A percentile compares a stretch with the other conserved stretches of the same genome.
These are phyloP conservation scores for Chytridium lagenaria DNA, from an alignment of 371 early-diverging fungal species.

Conservation along the genomic window DNA sequence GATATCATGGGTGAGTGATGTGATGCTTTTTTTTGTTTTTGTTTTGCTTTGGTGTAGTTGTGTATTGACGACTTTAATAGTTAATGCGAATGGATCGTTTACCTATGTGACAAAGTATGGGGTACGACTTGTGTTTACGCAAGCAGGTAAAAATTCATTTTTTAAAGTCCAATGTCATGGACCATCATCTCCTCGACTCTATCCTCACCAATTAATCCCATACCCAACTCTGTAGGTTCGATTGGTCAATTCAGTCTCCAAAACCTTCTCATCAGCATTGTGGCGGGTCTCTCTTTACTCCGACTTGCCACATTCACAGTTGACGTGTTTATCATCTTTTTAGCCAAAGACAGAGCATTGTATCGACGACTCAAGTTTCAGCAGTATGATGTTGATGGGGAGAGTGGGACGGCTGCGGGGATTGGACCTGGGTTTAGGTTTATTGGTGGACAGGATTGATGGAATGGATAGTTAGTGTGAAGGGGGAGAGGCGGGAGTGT, in stretches of 20 bases:
- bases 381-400: neutral
- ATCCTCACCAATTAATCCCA: no score
- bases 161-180: no score
- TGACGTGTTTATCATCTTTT: constrained; percentile 57
- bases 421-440: neutral
- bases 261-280: constrained; percentile 57
- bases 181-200: no score
- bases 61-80: no score
- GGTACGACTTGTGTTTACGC: constrained; percentile 57
- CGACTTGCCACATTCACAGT: constrained; percentile 59
- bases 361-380: constrained; percentile 53
- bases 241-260: constrained; percentile 62
- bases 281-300: constrained; percentile 62
- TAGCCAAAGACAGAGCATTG: constrained; percentile 53
- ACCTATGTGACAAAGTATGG: constrained; percentile 61
- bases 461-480: no score
- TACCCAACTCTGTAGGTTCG: no score
- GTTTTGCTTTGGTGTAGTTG: no score
- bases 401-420: neutral
- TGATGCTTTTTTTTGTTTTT: no score
- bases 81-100: constrained; percentile 47
- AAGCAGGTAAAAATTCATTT: no score
- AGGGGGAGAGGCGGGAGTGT: no score
- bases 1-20: no score
- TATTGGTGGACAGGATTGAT: neutral